Evolutionary conservation across 768 basidiomycete genomes (phyloP).

Genomic region (Galerina sulciceps): DNA sequence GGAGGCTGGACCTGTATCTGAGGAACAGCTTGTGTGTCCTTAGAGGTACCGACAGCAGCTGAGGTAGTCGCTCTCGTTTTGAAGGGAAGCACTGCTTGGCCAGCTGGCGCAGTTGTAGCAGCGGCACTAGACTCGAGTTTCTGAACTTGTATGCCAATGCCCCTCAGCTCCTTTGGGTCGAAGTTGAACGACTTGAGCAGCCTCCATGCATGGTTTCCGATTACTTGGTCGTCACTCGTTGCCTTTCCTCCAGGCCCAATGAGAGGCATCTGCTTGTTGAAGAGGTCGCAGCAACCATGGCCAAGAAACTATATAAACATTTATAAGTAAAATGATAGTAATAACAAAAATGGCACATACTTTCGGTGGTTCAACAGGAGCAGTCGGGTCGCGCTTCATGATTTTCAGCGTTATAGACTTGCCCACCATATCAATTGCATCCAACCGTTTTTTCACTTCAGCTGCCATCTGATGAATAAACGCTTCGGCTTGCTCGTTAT

Average conservation of each 20-base stretch:
- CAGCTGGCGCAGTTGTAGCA: conserved; percentile 37
- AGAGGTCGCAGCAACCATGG: conserved; percentile 83
- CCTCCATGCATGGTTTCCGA: conserved; percentile 79
- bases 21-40: background rate
- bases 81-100: conserved; percentile 71
- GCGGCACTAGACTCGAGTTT: conserved; percentile 71
- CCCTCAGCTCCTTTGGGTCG: conserved; percentile 86
- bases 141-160: conserved; percentile 89
- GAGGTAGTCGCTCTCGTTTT: conserved; percentile 25
- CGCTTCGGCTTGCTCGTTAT: conserved; percentile 76
- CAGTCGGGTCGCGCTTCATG: conserved; percentile 83
- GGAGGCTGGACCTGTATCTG: conserved; percentile 20
- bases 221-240: conserved; percentile 71
- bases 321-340: background rate
- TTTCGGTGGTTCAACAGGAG: conserved; percentile 91
- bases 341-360: conserved; percentile 39
- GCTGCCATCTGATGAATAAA: conserved; percentile 79
- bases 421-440: conserved; percentile 71
- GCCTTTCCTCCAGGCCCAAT: conserved; percentile 63
- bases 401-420: conserved; percentile 83
- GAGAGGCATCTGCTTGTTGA: conserved; percentile 74
- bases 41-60: conserved; percentile 19
- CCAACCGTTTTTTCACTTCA: conserved; percentile 76
- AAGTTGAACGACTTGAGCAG: conserved; percentile 75
- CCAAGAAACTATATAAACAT: conserved; percentile 78